Conservation (phyloP, 306 rosid genomes). For the Castanospermum australe region DNA sequence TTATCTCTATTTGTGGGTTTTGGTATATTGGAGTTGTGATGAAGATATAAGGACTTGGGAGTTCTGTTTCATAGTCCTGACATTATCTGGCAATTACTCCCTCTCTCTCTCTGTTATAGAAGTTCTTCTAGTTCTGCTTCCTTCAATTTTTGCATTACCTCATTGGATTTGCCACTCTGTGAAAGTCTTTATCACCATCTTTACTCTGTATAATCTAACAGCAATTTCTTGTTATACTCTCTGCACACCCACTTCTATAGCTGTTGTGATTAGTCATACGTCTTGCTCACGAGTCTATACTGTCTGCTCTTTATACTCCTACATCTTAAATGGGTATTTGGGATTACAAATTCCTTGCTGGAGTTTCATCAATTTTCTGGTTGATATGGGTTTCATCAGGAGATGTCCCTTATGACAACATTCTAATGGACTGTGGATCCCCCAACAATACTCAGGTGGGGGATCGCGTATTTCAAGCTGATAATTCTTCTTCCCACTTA, state of each 20-base stretch:
- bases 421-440: conserved; percentile 70
- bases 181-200: background rate
- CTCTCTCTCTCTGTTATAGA: background rate
- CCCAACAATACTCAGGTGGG: conserved; percentile 36
- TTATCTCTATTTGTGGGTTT: background rate
- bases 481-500: conserved; percentile 35
- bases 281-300: background rate
- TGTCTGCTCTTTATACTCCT: background rate
- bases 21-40: background rate
- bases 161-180: background rate
- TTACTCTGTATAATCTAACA: background rate
- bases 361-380: conserved; percentile 36
- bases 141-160: background rate
- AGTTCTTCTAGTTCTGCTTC: background rate
- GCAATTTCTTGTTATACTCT: background rate
- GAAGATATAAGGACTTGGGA: background rate
- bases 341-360: conserved; percentile 15
- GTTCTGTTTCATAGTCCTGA: background rate
- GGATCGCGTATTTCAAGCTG: conserved; percentile 47
- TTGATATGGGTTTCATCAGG: conserved; percentile 40
- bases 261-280: background rate
- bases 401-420: conserved; percentile 31
- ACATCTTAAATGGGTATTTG: conserved; percentile 28
- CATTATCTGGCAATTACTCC: background rate
- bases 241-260: background rate